These are phyloP conservation scores for Cladorrhinum sp. DNA, from an alignment of 2,329 filamentous ascomycete species.

Conservation along the genomic window DNA sequence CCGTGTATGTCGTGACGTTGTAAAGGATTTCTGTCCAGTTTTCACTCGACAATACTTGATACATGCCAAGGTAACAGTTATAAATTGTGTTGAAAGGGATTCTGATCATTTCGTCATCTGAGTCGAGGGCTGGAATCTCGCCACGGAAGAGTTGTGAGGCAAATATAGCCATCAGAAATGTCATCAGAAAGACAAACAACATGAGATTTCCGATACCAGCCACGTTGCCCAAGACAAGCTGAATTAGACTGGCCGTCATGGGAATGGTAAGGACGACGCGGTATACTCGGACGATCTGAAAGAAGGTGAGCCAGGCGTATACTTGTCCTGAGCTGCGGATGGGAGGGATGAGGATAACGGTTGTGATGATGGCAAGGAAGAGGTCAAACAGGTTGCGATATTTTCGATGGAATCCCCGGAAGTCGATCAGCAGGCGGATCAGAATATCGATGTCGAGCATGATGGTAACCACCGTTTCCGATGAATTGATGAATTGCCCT, in stretches of 20 bases:
- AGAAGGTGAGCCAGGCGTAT: conserved; percentile 87
- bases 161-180: conserved; percentile 89
- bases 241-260: conserved; percentile 81
- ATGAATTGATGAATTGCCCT: conserved; percentile 63
- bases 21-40: conserved; percentile 93
- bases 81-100: conserved; percentile 88
- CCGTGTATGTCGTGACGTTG: conserved; percentile 69
- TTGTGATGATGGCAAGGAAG: conserved; percentile 73
- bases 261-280: conserved; percentile 86
- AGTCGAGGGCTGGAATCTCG: conserved; percentile 66
- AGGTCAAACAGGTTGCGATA: conserved; percentile 79
- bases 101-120: conserved; percentile 58
- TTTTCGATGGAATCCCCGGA: conserved; percentile 73
- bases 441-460: conserved; percentile 79
- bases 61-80: conserved; percentile 97
- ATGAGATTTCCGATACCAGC: conserved; percentile 92
- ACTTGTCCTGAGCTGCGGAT: conserved; percentile 68
- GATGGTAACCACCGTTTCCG: conserved; percentile 74
- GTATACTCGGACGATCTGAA: conserved; percentile 90
- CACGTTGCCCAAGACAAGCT: conserved; percentile 85
- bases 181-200: conserved; percentile 93
- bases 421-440: conserved; percentile 73
- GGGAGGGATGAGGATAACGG: conserved; percentile 78
- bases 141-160: conserved; percentile 90
- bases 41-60: conserved; percentile 92